These are phyloP conservation scores for Neonothopanus nambi DNA, from an alignment of 1,284 basidiomycete species.

Conservation along the genomic window DNA sequence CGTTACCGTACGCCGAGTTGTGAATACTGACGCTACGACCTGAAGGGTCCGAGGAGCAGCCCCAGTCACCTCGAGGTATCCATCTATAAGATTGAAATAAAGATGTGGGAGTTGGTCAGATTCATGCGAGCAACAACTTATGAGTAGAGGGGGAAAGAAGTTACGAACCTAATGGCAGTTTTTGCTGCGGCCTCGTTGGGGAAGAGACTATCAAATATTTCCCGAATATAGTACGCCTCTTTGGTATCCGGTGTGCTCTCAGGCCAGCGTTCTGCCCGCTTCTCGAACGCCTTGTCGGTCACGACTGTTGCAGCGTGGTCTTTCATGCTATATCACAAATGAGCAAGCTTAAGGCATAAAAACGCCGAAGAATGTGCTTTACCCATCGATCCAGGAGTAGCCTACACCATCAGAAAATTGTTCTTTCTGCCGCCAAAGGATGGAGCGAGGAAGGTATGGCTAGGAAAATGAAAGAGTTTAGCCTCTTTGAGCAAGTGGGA, in stretches of 20 bases:
- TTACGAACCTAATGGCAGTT: conserved; percentile 87
- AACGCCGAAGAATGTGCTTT: conserved; percentile 23
- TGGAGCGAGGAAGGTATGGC: conserved; percentile 93
- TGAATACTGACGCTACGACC: conserved; percentile 96
- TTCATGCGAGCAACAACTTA: not conserved
- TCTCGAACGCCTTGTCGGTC: conserved; percentile 82
- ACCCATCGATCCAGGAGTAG: conserved; percentile 99
- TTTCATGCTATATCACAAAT: conserved; percentile 71
- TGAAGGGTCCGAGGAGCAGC: conserved; percentile 92
- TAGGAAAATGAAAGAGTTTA: conserved; percentile 31
- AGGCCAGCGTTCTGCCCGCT: conserved; percentile 78
- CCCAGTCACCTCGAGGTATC: conserved; percentile 96
- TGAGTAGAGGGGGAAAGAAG: conserved; percentile 17
- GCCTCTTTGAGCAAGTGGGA: not conserved
- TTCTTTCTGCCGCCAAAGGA: conserved; percentile 99
- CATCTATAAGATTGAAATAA: conserved; percentile 50
- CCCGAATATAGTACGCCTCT: conserved; percentile 94
- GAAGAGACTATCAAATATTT: conserved; percentile 90
- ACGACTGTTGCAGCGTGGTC: conserved; percentile 78
- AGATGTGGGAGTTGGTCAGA: too few relatives aligned
- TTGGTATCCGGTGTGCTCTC: conserved; percentile 92
- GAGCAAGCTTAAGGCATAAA: not conserved
- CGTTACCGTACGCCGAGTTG: conserved; percentile 78
- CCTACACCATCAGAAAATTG: conserved; percentile 99
- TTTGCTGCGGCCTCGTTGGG: conserved; percentile 83